Evolutionary conservation across 768 basidiomycete species (phyloP).

Genomic region (Auriscalpium vulgare): DNA sequence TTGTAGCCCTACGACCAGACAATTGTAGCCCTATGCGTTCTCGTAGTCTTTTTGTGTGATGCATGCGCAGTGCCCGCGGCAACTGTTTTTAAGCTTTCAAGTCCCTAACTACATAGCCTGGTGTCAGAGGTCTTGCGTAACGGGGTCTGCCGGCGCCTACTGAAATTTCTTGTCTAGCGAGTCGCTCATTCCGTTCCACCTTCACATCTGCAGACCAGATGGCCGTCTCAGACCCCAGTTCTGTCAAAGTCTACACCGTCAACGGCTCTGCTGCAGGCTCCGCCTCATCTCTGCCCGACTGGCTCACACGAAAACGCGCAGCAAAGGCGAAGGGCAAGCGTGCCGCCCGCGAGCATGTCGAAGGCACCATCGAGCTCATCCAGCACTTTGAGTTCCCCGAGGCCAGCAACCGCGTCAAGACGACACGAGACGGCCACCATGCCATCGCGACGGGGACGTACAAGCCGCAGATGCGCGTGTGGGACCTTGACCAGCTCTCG

Average conservation of each 20-base stretch:
- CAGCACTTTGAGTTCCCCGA: constrained; percentile 98
- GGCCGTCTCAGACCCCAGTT: constrained; percentile 25
- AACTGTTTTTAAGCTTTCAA: too few species aligned
- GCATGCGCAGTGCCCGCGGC: too few species aligned
- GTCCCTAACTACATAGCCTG: too few species aligned
- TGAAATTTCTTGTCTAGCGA: too few species aligned
- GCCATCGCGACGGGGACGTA: constrained; percentile 93
- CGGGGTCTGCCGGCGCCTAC: too few species aligned
- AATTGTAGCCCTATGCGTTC: too few species aligned
- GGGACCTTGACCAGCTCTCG: constrained; percentile 88
- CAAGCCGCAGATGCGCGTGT: constrained; percentile 95
- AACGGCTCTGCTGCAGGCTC: constrained; percentile 86
- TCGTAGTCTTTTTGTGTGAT: too few species aligned
- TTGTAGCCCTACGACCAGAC: too few species aligned
- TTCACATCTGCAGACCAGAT: background rate
- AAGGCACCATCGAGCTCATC: constrained; percentile 83
- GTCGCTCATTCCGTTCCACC: background rate
- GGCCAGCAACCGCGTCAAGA: constrained; percentile 85
- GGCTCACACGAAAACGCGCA: constrained; percentile 73
- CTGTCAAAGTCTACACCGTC: constrained; percentile 89
- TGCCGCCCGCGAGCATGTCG: constrained; percentile 60
- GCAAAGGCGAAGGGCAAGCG: constrained; percentile 56
- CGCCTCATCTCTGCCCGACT: constrained; percentile 89
- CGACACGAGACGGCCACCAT: constrained; percentile 88
- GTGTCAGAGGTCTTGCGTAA: too few species aligned